These are phyloP conservation scores for Dipodascopsis tothii DNA, from an alignment of 805 yeast genomes.

Conservation along the genomic window DNA sequence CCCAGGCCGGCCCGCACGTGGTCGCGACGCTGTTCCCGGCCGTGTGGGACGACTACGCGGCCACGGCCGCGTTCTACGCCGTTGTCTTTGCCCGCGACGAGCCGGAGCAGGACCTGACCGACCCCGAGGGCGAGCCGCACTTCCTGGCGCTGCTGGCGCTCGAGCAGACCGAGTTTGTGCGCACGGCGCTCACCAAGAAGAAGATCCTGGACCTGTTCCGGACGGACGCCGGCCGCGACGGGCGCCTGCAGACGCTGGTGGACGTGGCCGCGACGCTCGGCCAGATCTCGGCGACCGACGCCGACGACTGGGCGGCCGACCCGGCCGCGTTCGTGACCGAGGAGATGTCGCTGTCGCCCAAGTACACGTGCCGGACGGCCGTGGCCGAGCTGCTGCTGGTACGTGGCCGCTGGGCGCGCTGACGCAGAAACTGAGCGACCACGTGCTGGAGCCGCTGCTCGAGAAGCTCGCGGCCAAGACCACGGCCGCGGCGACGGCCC, in stretches of 20 bases:
- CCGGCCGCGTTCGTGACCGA: constrained; percentile 64
- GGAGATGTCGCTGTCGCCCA: constrained; percentile 61
- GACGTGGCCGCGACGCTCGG: constrained; percentile 35
- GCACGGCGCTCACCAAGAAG: constrained; percentile 16
- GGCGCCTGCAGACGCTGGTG: constrained; percentile 2
- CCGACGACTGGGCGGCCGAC: constrained; percentile 49
- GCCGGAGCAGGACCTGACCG: constrained; percentile 13
- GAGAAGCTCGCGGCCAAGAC: not conserved
- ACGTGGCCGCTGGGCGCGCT: not conserved
- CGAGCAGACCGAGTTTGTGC: constrained; percentile 16
- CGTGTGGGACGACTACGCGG: constrained; percentile 14
- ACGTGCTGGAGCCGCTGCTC: constrained; percentile 3
- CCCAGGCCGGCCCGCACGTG: constrained; percentile 5
- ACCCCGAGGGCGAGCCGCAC: constrained; percentile 15
- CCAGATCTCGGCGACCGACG: constrained; percentile 35
- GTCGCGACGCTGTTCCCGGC: constrained; percentile 9
- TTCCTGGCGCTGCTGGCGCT: constrained; percentile 6
- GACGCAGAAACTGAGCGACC: constrained; percentile 2
- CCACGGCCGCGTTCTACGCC: constrained; percentile 1
- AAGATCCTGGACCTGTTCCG: not conserved
- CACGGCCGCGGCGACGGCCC: not conserved
- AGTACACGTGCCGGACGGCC: constrained; percentile 52
- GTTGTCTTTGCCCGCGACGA: constrained; percentile 5
- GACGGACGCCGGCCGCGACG: not conserved
- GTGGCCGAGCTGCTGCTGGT: constrained; percentile 40